Conservation (phyloP, 768 basidiomycete species). For the Trametes meyenii region DNA sequence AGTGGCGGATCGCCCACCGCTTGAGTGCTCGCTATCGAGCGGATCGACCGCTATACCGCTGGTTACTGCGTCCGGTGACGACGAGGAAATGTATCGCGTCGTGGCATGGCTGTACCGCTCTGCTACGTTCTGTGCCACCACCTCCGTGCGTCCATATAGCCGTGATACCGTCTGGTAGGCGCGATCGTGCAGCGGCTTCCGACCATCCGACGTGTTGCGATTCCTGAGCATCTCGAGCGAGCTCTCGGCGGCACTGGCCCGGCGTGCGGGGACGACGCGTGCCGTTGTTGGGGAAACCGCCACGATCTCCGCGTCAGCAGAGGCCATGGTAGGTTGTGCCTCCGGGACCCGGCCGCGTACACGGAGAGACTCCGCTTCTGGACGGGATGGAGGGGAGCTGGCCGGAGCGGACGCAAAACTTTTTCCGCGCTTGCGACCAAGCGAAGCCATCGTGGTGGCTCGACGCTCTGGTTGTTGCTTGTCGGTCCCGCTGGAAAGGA, state of each 20-base stretch:
- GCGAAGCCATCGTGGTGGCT: slow-evolving; percentile 10
- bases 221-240: slow-evolving; percentile 66
- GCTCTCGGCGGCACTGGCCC: slow-evolving; percentile 69
- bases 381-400: background rate
- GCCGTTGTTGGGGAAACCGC: slow-evolving; percentile 21
- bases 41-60: slow-evolving; percentile 13
- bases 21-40: slow-evolving; percentile 31
- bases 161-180: slow-evolving; percentile 31
- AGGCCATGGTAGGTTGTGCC: slow-evolving; percentile 27
- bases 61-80: slow-evolving; percentile 11
- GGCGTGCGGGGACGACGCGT: slow-evolving; percentile 32
- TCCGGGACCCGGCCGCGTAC: slow-evolving; percentile 25
- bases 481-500: slow-evolving; percentile 39
- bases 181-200: slow-evolving; percentile 16
- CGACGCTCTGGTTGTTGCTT: slow-evolving; percentile 9
- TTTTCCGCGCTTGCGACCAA: slow-evolving; percentile 27
- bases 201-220: slow-evolving; percentile 38
- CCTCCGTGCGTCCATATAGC: slow-evolving; percentile 13
- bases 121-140: slow-evolving; percentile 4
- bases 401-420: slow-evolving; percentile 13
- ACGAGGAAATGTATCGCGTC: slow-evolving; percentile 8
- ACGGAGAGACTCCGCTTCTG: slow-evolving; percentile 16
- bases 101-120: background rate
- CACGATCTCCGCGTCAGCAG: slow-evolving; percentile 35
- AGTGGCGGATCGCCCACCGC: slow-evolving; percentile 32